Percentiles rank a stretch among this genome's conserved stretches.
Conservation (phyloP, 2,329 filamentous ascomycete species). For the Phaeomoniella chlamydospora region DNA sequence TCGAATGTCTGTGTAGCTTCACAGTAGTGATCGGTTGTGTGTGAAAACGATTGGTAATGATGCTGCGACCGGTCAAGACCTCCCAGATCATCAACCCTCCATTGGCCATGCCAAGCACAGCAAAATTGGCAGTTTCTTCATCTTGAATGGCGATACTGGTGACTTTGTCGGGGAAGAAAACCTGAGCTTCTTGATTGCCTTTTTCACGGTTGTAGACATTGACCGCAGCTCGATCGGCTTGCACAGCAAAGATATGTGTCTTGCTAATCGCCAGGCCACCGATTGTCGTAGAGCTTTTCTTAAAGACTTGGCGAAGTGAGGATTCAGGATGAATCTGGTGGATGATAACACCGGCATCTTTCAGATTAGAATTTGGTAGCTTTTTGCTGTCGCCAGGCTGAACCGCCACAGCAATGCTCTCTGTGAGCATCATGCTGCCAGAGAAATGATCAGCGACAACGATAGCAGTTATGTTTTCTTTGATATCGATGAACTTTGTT, state of each 20-base stretch:
- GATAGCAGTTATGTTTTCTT: no score
- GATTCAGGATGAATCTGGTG: conserved; percentile 69
- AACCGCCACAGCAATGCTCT: conserved; percentile 31
- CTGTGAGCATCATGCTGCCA: conserved; percentile 25
- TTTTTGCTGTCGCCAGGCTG: conserved; percentile 22
- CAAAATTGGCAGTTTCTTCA: conserved; percentile 41
- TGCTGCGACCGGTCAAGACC: conserved; percentile 14
- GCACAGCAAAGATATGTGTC: conserved; percentile 80
- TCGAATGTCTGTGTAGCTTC: not conserved
- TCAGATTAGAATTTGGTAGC: conserved; percentile 33
- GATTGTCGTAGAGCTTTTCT: conserved; percentile 73
- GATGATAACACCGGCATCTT: conserved; percentile 78
- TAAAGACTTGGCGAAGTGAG: conserved; percentile 64
- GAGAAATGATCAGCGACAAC: not conserved
- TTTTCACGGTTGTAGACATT: conserved; percentile 80
- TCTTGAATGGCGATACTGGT: conserved; percentile 59
- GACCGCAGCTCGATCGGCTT: conserved; percentile 79
- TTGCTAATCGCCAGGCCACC: conserved; percentile 69
- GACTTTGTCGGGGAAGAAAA: conserved; percentile 80
- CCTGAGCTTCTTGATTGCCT: conserved; percentile 73
- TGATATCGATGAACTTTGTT: no score
- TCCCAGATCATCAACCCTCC: conserved; percentile 88
- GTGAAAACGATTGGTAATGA: not conserved
- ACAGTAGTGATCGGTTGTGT: not conserved
- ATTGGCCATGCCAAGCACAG: conserved; percentile 69